Percentiles rank a stretch among this genome's conserved stretches.
Evolutionary conservation across 768 basidiomycete genomes (phyloP).

Genomic region (Punctularia strigosozonata): DNA sequence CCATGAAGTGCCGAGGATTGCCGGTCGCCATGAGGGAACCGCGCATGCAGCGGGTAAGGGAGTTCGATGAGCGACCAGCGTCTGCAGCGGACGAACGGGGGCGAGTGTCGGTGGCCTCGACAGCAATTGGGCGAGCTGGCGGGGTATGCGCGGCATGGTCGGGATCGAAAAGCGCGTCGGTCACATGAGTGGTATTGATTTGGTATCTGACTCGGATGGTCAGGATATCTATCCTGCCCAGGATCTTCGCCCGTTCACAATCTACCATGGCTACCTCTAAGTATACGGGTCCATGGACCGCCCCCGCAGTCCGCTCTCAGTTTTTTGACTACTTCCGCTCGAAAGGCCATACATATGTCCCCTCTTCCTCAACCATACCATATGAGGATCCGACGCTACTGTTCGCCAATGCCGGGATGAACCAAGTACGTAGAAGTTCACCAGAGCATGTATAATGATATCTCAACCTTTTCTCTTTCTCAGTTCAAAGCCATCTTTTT

Average conservation of each 20-base stretch:
- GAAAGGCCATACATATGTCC: conserved; percentile 78
- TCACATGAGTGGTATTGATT: not conserved
- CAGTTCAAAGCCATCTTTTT: conserved; percentile 96
- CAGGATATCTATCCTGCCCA: not conserved
- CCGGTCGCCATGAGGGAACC: too few species aligned
- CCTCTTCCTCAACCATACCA: conserved; percentile 86
- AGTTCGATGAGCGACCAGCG: too few species aligned
- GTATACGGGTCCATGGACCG: conserved; percentile 44
- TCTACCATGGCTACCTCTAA: not conserved
- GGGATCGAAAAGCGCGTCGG: too few species aligned
- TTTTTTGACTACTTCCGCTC: conserved; percentile 85
- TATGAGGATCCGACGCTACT: conserved; percentile 96
- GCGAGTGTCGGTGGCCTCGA: too few species aligned
- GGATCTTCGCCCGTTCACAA: not conserved
- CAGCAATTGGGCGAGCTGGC: too few species aligned
- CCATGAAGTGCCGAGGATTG: too few species aligned
- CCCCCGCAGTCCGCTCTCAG: conserved; percentile 71
- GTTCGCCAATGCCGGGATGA: conserved; percentile 98
- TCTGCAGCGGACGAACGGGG: too few species aligned
- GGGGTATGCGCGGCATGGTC: too few species aligned
- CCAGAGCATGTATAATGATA: not conserved
- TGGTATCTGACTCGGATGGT: not conserved
- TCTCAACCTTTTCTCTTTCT: conserved; percentile 6
- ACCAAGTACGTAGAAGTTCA: conserved; percentile 44
- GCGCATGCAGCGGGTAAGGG: too few species aligned